These are phyloP conservation scores for Boechera divaricarpa DNA, from an alignment of 345 rosid genomes.

Conservation along the genomic window DNA sequence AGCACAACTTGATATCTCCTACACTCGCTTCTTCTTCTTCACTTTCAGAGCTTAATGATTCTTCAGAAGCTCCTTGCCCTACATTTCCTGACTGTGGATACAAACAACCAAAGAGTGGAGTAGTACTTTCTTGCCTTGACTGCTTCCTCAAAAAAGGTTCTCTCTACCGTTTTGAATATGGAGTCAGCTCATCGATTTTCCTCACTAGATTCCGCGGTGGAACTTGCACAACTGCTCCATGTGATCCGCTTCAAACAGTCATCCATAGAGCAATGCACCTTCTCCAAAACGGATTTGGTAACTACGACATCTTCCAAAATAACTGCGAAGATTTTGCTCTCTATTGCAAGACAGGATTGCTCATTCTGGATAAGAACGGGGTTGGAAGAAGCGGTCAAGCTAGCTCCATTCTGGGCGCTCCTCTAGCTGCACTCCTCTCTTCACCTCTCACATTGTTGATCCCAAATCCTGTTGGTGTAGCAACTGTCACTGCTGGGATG, in stretches of 20 bases:
- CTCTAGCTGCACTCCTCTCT: constrained; percentile 87
- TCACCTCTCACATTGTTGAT: constrained; percentile 83
- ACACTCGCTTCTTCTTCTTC: constrained; percentile 19
- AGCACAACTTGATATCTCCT: constrained; percentile 48
- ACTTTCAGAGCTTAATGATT: constrained; percentile 51
- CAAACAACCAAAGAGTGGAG: constrained; percentile 78
- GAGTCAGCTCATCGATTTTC: constrained; percentile 70
- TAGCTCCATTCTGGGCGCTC: constrained; percentile 79
- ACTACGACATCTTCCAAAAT: constrained; percentile 79
- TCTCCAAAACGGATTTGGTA: constrained; percentile 96
- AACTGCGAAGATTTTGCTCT: constrained; percentile 96
- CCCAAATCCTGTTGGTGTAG: constrained; percentile 94
- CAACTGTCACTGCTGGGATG: constrained; percentile 93
- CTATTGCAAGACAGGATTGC: constrained; percentile 91
- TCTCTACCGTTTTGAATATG: constrained; percentile 79
- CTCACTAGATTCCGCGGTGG: constrained; percentile 85
- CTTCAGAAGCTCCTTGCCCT: constrained; percentile 62
- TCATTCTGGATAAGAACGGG: constrained; percentile 70
- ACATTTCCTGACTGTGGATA: constrained; percentile 92
- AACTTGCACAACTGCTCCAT: constrained; percentile 83
- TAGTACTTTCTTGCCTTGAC: constrained; percentile 85
- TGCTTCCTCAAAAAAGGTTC: constrained; percentile 85
- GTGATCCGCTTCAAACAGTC: constrained; percentile 68
- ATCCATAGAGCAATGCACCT: constrained; percentile 93
- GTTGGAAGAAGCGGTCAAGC: constrained; percentile 94